Base-by-base conservation (phyloP, 2,329 filamentous ascomycete genomes). In the Sporothrix pallida region DNA sequence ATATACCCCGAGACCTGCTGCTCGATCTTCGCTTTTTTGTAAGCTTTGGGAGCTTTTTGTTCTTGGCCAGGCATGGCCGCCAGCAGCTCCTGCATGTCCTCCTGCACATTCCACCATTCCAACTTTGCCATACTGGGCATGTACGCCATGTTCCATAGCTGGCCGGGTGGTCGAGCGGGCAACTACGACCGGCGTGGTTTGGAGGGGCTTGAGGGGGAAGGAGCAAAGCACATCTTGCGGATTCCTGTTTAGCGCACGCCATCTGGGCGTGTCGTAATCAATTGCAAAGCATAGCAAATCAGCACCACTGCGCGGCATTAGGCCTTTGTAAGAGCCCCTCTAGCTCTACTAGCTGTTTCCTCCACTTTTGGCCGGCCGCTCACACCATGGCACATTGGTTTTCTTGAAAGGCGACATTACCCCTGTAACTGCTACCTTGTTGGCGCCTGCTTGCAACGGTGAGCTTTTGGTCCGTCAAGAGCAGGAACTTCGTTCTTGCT, bases 181-280 rank as follows among this genome's bases (percentile, higher is more conserved):
- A 62, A 69, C 50, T 63, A 37, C 48, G 60, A 44, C 48, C 60
- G 52, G 60, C 31, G 31, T 54, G 46, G 52, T 10, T 17, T 54
- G 52, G 17, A 54, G 20, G 52, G 20, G 52, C 20, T 56, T 20
- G 62, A 63, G 37, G 62, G 62, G 42, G 62, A 46, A 65, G 15
- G 62, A 65, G 42, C 62, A n/a, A 48, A 23, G 42, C 62, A 46
- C 62, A 63, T 44, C 37, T 63, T 63, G 60, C 60, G 60, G 60
- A 9, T 44, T 65, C 46, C 9, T 15, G 42, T 44, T 31, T 73
- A 73, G 72, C 67, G 67, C 72, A 73, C 72, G 72, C 69, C 65
- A 73, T 73, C 46, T 50, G 72, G 54, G 26, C 20, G 60, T 73
- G 46, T 54, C 46, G 68, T 75, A 75, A 75, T 75, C 60, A 70